phyloP scores from a whole-genome alignment of 306 rosid genomes.

The Pterocarpus macrocarpus region DNA sequence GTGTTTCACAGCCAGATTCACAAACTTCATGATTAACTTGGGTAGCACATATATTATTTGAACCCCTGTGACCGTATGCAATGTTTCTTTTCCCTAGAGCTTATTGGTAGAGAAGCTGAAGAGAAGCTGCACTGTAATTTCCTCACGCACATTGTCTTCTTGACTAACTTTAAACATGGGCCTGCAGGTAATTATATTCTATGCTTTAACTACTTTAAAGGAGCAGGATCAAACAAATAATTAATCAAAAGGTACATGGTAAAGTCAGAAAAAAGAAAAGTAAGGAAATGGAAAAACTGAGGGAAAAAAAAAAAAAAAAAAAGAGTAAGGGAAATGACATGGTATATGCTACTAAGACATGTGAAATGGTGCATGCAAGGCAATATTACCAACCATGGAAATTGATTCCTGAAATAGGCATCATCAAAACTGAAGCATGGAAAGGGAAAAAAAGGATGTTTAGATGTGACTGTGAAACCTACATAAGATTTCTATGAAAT shows the following conservation, averaged over 20 bases:
- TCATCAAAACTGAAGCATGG: conserved; percentile 28
- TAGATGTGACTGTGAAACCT: conserved; percentile 20
- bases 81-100: not conserved
- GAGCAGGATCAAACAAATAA: conserved; percentile 13
- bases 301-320: not conserved
- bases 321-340: not conserved
- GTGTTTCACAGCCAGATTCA: conserved; percentile 35
- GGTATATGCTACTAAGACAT: not conserved
- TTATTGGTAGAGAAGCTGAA: not conserved
- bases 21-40: conserved; percentile 10
- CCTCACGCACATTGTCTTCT: conserved; percentile 11
- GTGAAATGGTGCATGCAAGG: conserved; percentile 10
- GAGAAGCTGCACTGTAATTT: conserved; percentile 14
- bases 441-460: not conserved
- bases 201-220: not conserved
- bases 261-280: not conserved
- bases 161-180: not conserved
- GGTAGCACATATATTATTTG: not conserved
- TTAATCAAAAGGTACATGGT: not conserved
- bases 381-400: conserved; percentile 26
- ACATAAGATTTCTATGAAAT: not conserved
- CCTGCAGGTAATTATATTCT: not conserved
- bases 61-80: conserved; percentile 18
- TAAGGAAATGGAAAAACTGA: not conserved
- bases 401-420: conserved; percentile 30